These are phyloP conservation scores for Funneliformis caledonium DNA, from an alignment of 371 early-diverging fungal genomes.

Conservation along the genomic window DNA sequence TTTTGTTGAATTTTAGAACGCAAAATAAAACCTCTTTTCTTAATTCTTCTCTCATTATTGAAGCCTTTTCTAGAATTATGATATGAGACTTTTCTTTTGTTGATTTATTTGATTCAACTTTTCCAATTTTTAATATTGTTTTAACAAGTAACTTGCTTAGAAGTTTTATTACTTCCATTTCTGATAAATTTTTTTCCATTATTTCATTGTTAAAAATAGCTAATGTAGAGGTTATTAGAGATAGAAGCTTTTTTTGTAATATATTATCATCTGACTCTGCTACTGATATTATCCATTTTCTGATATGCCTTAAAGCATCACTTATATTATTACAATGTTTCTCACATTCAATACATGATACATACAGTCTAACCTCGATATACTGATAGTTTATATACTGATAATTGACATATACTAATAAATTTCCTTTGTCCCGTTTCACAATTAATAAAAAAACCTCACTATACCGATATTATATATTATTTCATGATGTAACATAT, in stretches of 20 bases:
- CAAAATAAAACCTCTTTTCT: conserved; percentile 10
- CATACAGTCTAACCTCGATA: too few species aligned
- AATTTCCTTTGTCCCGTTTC: too few species aligned
- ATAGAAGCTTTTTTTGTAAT: conserved; percentile 1
- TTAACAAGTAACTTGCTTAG: background rate
- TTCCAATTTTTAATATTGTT: background rate
- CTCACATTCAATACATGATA: background rate
- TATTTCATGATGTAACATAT: too few species aligned
- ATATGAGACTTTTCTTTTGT: background rate
- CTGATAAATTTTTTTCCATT: background rate
- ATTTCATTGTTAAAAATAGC: background rate
- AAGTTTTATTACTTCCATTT: background rate
- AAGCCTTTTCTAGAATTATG: background rate
- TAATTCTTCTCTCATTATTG: background rate
- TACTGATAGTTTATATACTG: too few species aligned
- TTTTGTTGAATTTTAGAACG: conserved; percentile 15
- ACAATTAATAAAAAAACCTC: too few species aligned
- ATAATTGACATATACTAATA: too few species aligned
- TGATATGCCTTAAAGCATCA: background rate
- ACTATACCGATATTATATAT: too few species aligned
- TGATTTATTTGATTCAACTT: background rate
- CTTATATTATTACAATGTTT: conserved; percentile 15
- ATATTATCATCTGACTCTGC: background rate
- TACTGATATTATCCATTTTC: background rate
- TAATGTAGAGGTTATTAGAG: background rate